Conservation (phyloP, 306 rosid species). For the Prunus mume region DNA sequence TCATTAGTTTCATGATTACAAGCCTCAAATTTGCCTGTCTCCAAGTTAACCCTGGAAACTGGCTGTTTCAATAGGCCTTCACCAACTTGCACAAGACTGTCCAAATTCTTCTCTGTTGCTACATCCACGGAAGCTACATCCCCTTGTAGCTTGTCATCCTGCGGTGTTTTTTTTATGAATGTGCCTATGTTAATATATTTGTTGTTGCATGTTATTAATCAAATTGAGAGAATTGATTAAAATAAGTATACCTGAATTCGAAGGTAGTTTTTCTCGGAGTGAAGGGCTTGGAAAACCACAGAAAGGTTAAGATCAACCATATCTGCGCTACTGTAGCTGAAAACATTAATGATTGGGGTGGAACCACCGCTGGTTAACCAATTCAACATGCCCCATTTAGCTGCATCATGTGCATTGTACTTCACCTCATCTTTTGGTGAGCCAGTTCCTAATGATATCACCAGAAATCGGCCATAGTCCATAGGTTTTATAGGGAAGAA, state of each 20-base stretch:
- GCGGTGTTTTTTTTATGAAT: background rate
- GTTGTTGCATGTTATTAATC: background rate
- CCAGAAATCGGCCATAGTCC: slow-evolving; percentile 41
- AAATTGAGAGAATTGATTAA: background rate
- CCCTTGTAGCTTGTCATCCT: slow-evolving; percentile 55
- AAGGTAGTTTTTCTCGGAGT: slow-evolving; percentile 40
- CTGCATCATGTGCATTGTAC: slow-evolving; percentile 40
- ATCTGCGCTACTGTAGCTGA: slow-evolving; percentile 41
- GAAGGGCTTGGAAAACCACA: slow-evolving; percentile 39
- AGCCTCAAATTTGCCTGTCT: slow-evolving; percentile 35
- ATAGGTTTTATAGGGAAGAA: slow-evolving; percentile 28
- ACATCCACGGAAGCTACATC: slow-evolving; percentile 44
- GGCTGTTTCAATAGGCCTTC: slow-evolving; percentile 49
- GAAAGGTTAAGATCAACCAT: slow-evolving; percentile 56
- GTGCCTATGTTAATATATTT: background rate
- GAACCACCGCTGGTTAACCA: slow-evolving; percentile 48
- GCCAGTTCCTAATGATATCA: slow-evolving; percentile 63
- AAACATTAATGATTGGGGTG: slow-evolving; percentile 45
- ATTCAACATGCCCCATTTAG: slow-evolving; percentile 53
- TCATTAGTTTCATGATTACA: slow-evolving; percentile 36
- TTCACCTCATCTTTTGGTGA: slow-evolving; percentile 39
- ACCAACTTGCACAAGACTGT: slow-evolving; percentile 44
- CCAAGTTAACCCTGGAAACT: slow-evolving; percentile 52
- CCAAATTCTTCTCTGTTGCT: slow-evolving; percentile 49
- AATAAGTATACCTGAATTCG: slow-evolving; percentile 19